Percentiles rank a stretch among this genome's conserved stretches.
Conservation (phyloP, 345 rosid genomes). For the Bruguiera parviflora region DNA sequence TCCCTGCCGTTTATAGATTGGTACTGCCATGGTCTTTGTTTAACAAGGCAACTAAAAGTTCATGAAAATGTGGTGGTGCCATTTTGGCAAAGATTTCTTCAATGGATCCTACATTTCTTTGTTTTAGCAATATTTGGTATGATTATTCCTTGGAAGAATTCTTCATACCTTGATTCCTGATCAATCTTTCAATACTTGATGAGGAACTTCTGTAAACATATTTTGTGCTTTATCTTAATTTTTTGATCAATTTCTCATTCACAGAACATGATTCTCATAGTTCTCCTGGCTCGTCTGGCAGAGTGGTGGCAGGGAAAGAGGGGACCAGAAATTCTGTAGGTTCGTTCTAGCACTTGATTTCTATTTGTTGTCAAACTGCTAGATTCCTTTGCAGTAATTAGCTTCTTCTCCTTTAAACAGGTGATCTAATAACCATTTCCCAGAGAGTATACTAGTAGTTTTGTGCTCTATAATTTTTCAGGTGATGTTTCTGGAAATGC, state of each 20-base stretch:
- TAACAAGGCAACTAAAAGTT: too few relatives aligned
- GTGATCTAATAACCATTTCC: background rate
- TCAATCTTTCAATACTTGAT: too few relatives aligned
- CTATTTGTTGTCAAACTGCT: background rate
- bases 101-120: too few relatives aligned
- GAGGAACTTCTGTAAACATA: background rate
- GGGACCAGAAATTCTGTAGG: constrained; percentile 42
- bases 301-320: constrained; percentile 41
- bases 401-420: background rate
- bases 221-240: background rate
- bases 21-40: too few relatives aligned
- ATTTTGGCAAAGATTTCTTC: too few relatives aligned
- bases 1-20: too few relatives aligned
- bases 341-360: constrained; percentile 26
- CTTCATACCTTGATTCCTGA: too few relatives aligned
- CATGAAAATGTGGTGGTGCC: too few relatives aligned
- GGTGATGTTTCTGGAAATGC: constrained; percentile 41
- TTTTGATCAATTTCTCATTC: constrained; percentile 17
- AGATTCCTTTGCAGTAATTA: background rate
- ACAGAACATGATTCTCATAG: constrained; percentile 53
- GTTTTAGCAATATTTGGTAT: too few relatives aligned
- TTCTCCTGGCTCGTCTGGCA: constrained; percentile 56
- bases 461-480: constrained; percentile 10
- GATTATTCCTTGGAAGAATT: too few relatives aligned
- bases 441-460: background rate